phyloP scores from a whole-genome alignment of 1,139 yeast genomes.

The Taiozyma sp. region DNA sequence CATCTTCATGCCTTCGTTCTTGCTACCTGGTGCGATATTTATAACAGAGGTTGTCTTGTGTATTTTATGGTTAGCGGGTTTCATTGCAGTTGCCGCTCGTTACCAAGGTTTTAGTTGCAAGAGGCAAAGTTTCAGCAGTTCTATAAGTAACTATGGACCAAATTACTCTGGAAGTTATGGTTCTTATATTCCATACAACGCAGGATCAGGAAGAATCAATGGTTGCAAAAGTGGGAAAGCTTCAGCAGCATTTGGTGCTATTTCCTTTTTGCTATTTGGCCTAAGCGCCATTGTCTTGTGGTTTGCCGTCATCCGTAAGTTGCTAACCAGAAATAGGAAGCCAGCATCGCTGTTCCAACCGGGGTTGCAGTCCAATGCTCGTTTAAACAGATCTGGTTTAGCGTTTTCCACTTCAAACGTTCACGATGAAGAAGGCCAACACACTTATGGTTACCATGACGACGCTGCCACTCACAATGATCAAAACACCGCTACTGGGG shows the following conservation, averaged over 20 bases:
- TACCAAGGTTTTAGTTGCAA: slow-evolving; percentile 13
- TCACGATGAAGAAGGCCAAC: slow-evolving; percentile 5
- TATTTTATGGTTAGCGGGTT: slow-evolving; percentile 17
- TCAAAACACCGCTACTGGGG: neutral
- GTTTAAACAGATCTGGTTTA: slow-evolving; percentile 13
- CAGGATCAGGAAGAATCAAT: slow-evolving; percentile 1
- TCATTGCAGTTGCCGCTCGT: slow-evolving; percentile 17
- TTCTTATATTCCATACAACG: neutral
- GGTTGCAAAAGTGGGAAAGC: slow-evolving; percentile 28
- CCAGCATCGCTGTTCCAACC: slow-evolving; percentile 9
- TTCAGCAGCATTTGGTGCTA: slow-evolving; percentile 30
- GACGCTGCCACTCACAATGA: neutral
- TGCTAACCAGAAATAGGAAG: slow-evolving; percentile 14
- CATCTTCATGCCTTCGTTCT: slow-evolving; percentile 3
- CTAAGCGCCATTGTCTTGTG: slow-evolving; percentile 22
- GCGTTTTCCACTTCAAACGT: slow-evolving; percentile 9
- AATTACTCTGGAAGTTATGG: slow-evolving; percentile 1
- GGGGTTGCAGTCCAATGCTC: slow-evolving; percentile 5
- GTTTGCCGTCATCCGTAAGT: slow-evolving; percentile 25
- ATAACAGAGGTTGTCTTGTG: slow-evolving; percentile 12
- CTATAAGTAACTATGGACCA: neutral
- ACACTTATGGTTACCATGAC: neutral
- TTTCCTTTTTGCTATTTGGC: slow-evolving; percentile 24
- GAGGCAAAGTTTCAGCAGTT: neutral
- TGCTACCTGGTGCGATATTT: slow-evolving; percentile 15